Evolutionary conservation across 805 yeast species (phyloP), one percentile per base, ranked within the genome.

Genomic region (Yarrowia phangngaensis): DNA sequence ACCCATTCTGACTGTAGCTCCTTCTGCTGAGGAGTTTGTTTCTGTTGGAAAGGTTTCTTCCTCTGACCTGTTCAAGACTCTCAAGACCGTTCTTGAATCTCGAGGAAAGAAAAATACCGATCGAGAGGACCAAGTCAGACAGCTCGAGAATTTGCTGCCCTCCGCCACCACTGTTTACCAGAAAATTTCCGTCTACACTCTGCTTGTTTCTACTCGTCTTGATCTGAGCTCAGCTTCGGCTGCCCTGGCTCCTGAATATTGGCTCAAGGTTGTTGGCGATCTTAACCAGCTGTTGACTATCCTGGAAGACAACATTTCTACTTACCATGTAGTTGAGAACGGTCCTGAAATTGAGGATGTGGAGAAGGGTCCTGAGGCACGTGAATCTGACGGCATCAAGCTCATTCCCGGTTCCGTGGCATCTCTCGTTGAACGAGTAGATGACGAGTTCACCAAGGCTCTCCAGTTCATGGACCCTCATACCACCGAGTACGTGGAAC

Each of bases 41-140:
- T 64, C 71, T 27, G 69, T 66, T 52, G 72, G 71, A 41, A 57
- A 62, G 51, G 55, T 57, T 32, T 62, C 58, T 30, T 52, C 68
- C 51, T 72, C 69, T 13, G 74, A 71, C 51, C 79, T 88, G 51
- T 87, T 89, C 71, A 71, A 79, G 51, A 78, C 84, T 26, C 73
- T 92, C 64, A 76, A 82, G 64, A 67, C 78, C 49, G 80, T 92
- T 51, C 70, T 84, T 53, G 97, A 92, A 67, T 74, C 88, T 41
- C 82, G 98, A 70, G 98, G 98, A 72, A 89, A 89, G 74, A 90
- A 86, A 73, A 88, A 86, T 65, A 83, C 87, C 54, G 95, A 90
- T 65, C 78, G 81, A 55, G 65, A 64, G 54, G 95, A 85, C 65
- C 95, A 90, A 67, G 78, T 88, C 55, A 69, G 70, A 50, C 71